Base-by-base conservation (phyloP, 108 stramenopile genomes). In the Conticribra weissflogii region DNA sequence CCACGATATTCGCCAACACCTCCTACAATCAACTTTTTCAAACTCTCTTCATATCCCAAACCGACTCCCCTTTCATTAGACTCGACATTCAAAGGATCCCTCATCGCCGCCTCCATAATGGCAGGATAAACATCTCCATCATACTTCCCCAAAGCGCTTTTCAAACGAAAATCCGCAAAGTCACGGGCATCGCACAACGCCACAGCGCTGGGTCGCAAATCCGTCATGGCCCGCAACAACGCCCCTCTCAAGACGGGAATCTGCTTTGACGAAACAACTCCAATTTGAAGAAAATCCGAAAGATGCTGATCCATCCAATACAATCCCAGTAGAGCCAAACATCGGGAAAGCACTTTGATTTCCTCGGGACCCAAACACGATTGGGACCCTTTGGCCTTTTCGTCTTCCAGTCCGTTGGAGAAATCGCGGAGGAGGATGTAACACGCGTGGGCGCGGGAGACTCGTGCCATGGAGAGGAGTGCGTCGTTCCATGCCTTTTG, bases 91-190 rank as follows among this genome's bases (percentile, higher is more conserved):
- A 95, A 76, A 0, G 93, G 90, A 86, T 95, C 93, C 28, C 78
- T 74, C 63, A 64, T 60, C 7, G 93, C 88, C n/a, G 89, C 78
- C 61, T 92, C 74, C 77, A 94, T 81, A 25, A 97, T 88, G n/a
- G 87, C 87, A 4, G 89, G 88, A 59, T 97, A 97, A 1, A 97
- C 92, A 82, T 96, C 67, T 0, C 97, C 97, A 67, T 97, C 97
- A 50, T 73, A 89, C 15, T 88, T 85, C 16, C 95, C 97, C 21
- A 97, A 65, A 1, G 90, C 92, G 60, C 89, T 86, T 76, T 93
- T 93, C 25, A 97, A 79, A 21, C 88, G 79, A 63, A 93, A 95
- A 66, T 97, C 97, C 22, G 88, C 83, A 73, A 94, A 85, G 66
- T 95, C 94, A 32, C 86, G 82, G 5, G 97, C 89, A 76, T 97